These are phyloP conservation scores for Mycena rosella DNA, from an alignment of 768 basidiomycete species.

Conservation along the genomic window DNA sequence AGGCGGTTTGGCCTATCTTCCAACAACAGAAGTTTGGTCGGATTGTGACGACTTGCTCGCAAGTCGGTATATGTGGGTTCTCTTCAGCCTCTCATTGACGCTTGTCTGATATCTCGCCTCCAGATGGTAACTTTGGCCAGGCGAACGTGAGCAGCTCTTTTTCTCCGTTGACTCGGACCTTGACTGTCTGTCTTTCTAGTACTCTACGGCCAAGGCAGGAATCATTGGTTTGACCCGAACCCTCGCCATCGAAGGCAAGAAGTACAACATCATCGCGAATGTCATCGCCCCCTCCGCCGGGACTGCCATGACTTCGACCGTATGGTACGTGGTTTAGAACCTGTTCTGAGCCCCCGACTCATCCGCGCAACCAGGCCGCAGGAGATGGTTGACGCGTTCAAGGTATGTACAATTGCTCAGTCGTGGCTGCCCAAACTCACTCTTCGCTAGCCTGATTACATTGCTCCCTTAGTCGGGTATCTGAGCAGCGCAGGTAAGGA, in stretches of 20 bases:
- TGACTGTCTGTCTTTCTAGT: slow-evolving; percentile 55
- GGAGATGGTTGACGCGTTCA: slow-evolving; percentile 92
- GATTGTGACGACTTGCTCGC: slow-evolving; percentile 94
- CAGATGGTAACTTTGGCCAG: slow-evolving; percentile 96
- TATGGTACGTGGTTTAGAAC: slow-evolving; percentile 64
- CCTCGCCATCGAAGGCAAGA: slow-evolving; percentile 90
- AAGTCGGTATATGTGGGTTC: slow-evolving; percentile 89
- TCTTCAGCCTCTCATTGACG: not conserved
- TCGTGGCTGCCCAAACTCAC: not conserved
- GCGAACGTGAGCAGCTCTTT: slow-evolving; percentile 71
- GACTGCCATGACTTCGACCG: slow-evolving; percentile 90
- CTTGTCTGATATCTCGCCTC: not conserved
- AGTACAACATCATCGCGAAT: slow-evolving; percentile 93
- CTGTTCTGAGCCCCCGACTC: not conserved
- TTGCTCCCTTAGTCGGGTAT: slow-evolving; percentile 94
- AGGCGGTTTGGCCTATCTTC: slow-evolving; percentile 97
- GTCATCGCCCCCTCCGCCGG: slow-evolving; percentile 89
- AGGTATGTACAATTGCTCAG: slow-evolving; percentile 55
- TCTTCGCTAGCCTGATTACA: slow-evolving; percentile 75
- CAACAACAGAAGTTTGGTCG: slow-evolving; percentile 97
- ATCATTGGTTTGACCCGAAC: slow-evolving; percentile 93
- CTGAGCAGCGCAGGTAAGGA: slow-evolving; percentile 76
- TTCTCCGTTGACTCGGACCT: slow-evolving; percentile 15
- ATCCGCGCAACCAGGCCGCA: slow-evolving; percentile 67
- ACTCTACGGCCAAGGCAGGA: slow-evolving; percentile 93